Conservation (phyloP, 306 rosid species). For the Castanea sativa region DNA sequence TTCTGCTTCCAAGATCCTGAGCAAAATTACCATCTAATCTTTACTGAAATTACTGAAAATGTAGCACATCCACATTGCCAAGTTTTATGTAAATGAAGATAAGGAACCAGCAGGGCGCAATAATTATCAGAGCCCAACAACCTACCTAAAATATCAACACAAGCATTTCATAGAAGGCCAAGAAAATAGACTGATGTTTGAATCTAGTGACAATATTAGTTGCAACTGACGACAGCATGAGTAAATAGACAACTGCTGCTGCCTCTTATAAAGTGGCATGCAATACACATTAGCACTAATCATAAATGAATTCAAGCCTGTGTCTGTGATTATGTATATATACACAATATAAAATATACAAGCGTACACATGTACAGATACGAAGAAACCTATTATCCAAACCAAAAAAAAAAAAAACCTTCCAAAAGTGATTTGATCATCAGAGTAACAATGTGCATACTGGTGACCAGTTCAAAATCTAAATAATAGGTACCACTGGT, state of each 20-base stretch:
- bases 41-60: constrained; percentile 4
- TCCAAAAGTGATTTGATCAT: not conserved
- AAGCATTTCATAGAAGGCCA: not conserved
- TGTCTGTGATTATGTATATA: not conserved
- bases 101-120: not conserved
- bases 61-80: not conserved
- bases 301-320: not conserved
- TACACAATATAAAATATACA: not conserved
- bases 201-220: not conserved
- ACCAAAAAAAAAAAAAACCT: too few species aligned
- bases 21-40: constrained; percentile 14
- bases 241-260: not conserved
- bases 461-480: not conserved
- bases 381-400: not conserved
- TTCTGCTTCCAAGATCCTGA: constrained; percentile 23
- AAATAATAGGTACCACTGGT: not conserved
- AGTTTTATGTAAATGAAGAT: not conserved
- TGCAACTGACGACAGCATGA: not conserved
- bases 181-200: not conserved
- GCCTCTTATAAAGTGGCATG: not conserved
- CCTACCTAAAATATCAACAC: not conserved
- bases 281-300: not conserved
- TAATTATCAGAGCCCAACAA: not conserved
- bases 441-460: not conserved
- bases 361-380: not conserved